Conservation (phyloP, 352 stramenopile genomes). For the Elongisporangium undulatum region DNA sequence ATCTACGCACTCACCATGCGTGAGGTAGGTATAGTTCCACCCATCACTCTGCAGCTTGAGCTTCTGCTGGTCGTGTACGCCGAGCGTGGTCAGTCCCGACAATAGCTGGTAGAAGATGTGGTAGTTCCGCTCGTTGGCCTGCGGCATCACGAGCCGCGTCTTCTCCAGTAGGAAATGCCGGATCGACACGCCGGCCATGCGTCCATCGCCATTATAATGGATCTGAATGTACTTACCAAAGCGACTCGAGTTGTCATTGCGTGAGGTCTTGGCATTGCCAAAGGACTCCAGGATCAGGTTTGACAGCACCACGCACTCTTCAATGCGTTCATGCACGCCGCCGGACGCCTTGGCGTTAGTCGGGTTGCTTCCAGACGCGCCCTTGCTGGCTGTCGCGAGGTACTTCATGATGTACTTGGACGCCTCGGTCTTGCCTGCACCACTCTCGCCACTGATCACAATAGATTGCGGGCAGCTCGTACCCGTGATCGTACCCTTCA, state of each 20-base stretch:
- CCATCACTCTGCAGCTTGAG: constrained; percentile 34
- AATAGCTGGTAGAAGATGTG: constrained; percentile 83
- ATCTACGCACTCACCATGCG: constrained; percentile 68
- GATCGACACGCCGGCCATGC: constrained; percentile 74
- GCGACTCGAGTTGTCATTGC: constrained; percentile 89
- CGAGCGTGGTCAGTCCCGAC: constrained; percentile 33
- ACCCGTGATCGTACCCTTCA: constrained; percentile 56
- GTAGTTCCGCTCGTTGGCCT: constrained; percentile 76
- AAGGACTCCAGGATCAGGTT: constrained; percentile 85
- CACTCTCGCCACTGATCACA: constrained; percentile 92
- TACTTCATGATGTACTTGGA: constrained; percentile 93
- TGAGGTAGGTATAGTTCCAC: constrained; percentile 76
- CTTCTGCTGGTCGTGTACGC: constrained; percentile 10
- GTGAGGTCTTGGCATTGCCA: constrained; percentile 78
- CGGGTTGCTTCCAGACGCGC: constrained; percentile 15
- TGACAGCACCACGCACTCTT: constrained; percentile 77
- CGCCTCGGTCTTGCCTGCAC: constrained; percentile 93
- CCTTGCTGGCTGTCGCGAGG: constrained; percentile 70
- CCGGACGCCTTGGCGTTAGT: constrained; percentile 9
- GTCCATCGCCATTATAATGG: constrained; percentile 65
- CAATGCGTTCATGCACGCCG: constrained; percentile 70
- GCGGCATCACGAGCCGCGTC: constrained; percentile 60
- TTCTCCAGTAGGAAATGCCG: constrained; percentile 82
- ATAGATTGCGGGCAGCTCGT: constrained; percentile 86
- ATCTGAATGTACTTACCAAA: constrained; percentile 92